These are phyloP conservation scores for Wickerhamomyces sydowiorum DNA, from an alignment of 805 yeast species.

Conservation along the genomic window DNA sequence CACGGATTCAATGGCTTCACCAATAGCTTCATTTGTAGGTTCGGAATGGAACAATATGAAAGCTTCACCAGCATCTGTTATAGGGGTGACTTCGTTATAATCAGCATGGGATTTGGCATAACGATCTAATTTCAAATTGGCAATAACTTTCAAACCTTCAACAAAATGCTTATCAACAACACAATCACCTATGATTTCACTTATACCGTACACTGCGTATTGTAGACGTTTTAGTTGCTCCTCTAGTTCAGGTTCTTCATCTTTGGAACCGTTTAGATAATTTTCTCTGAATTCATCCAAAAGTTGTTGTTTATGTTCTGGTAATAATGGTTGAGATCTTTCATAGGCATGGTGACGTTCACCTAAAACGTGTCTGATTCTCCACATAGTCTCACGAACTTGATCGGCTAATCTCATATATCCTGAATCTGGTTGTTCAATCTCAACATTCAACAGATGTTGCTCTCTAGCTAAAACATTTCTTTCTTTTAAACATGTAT, in stretches of 20 bases:
- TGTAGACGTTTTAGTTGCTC: slow-evolving; percentile 75
- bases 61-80: slow-evolving; percentile 36
- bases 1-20: slow-evolving; percentile 36
- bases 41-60: slow-evolving; percentile 42
- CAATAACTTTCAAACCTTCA: slow-evolving; percentile 63
- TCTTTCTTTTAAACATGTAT: slow-evolving; percentile 74
- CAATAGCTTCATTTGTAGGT: slow-evolving; percentile 32
- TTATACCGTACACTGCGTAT: slow-evolving; percentile 80
- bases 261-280: slow-evolving; percentile 50
- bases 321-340: slow-evolving; percentile 45
- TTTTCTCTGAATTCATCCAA: slow-evolving; percentile 50
- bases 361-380: slow-evolving; percentile 79
- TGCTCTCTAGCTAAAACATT: slow-evolving; percentile 74
- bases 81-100: slow-evolving; percentile 26
- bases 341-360: slow-evolving; percentile 76
- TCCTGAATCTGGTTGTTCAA: slow-evolving; percentile 33
- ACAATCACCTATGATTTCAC: slow-evolving; percentile 54
- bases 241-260: slow-evolving; percentile 53
- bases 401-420: slow-evolving; percentile 26
- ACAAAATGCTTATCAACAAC: slow-evolving; percentile 53
- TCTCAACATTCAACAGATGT: slow-evolving; percentile 44
- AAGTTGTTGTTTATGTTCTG: slow-evolving; percentile 38
- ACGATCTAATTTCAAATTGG: slow-evolving; percentile 59
- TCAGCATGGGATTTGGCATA: slow-evolving; percentile 44
- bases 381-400: slow-evolving; percentile 61